Evolutionary conservation across 2,329 filamentous ascomycete species (phyloP), one percentile per base, ranked within the genome.

Genomic region (Cercospora citrullina): DNA sequence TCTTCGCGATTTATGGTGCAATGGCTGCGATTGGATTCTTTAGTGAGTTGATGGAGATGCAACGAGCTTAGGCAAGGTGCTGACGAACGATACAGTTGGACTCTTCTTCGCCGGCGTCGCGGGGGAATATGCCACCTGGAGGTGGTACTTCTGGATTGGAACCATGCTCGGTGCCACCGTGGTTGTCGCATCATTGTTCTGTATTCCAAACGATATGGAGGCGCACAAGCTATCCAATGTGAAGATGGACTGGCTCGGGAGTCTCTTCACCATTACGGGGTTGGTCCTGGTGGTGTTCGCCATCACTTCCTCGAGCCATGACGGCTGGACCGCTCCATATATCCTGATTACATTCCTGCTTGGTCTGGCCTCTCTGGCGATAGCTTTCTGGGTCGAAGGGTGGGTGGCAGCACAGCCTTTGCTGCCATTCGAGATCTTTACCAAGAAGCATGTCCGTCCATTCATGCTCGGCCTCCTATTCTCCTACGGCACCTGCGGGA

Each of bases 321-420:
- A 87, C 2, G 87, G 89, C 1, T 94, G 91, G 91, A 81, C 79
- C n/a, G 92, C 89, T 0, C 89, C 90, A 1, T 92, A 93, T 71
- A 89, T 94, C 42, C 86, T 86, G 48, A 81, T 89, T 9, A 87
- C 88, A 0, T 85, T 94, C 58, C 80, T 88, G 3, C 45, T 90
- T 1, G 91, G 91, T 0, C 79, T 85, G 5, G 66, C 91, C 0
- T 78, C 90, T 7, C 81, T 95, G 1, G 80, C 79, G 1, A 79
- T 80, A 0, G 87, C 90, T 10, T 82, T 90, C 6, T 94, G 92
- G 69, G 82, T 94, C 3, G 90, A 95, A 80, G 88, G 88, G 0
- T 91, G 88, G 87, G 84, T 92, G 0, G 87, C 90, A 0, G 76
- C 84, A 16, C 84, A 89, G 62, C 92, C 92, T 0, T 80, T 95